phyloP scores from a whole-genome alignment of 1,284 basidiomycete species.

The Butyriboletus appendiculatus region DNA sequence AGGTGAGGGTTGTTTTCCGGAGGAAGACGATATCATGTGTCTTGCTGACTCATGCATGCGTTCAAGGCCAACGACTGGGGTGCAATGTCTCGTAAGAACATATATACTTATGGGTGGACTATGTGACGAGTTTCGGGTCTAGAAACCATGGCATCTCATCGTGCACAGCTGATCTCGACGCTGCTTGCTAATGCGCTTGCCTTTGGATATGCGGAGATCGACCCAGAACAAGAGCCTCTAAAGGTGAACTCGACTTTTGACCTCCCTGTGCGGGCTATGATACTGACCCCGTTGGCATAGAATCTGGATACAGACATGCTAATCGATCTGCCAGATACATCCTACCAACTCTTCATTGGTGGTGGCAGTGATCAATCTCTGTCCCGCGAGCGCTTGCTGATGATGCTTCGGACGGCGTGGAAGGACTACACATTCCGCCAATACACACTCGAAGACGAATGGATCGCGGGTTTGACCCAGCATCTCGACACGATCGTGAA shows the following conservation, averaged over 20 bases:
- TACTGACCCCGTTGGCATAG: conserved; percentile 27
- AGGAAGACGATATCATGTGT: not conserved
- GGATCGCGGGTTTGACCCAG: conserved; percentile 39
- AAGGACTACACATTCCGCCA: conserved; percentile 32
- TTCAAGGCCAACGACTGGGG: conserved; percentile 63
- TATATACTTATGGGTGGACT: not conserved
- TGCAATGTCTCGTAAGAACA: conserved; percentile 52
- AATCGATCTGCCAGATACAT: conserved; percentile 40
- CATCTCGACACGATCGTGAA: conserved; percentile 43
- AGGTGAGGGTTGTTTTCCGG: conserved; percentile 38
- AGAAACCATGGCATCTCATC: conserved; percentile 61
- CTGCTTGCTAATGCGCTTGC: conserved; percentile 47
- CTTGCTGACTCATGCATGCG: not conserved
- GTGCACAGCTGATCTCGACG: conserved; percentile 45
- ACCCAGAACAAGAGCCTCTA: conserved; percentile 47
- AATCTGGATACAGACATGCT: conserved; percentile 49
- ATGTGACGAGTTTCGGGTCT: not conserved
- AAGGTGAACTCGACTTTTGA: conserved; percentile 38
- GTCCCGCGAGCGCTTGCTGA: conserved; percentile 35
- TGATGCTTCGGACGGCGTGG: conserved; percentile 38
- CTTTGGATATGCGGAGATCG: conserved; percentile 47
- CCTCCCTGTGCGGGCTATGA: rapidly evolving
- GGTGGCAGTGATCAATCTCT: conserved; percentile 18
- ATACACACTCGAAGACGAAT: conserved; percentile 39
- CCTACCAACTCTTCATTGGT: conserved; percentile 40